Base-by-base conservation (phyloP, 306 rosid genomes). In the Begonia loranthoides region DNA sequence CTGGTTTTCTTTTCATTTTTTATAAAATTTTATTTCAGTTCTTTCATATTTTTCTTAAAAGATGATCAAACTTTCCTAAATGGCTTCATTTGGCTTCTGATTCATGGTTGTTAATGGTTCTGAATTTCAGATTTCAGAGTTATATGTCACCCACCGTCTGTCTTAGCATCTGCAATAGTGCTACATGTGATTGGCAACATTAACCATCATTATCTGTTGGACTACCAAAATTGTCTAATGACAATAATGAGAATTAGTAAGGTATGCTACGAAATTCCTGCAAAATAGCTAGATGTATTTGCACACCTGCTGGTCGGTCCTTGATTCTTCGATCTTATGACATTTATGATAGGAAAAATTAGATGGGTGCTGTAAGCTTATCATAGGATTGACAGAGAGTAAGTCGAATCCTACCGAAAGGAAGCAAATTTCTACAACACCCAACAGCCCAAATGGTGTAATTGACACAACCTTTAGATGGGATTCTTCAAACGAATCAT, bases 101-200 rank as follows among this genome's bases (percentile, higher is more conserved):
- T 19, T 19, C 17, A 19, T 45, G 38, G 41, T 44, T 49, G 50
- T 21, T 57, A 16, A 15, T 21, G 45, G 43, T 56, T 40, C 39
- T 65, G 41, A 5, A 55, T 66, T 55, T 45, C 78, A 89, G 95
- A 85, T 80, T 71, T 70, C 46, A 78, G 71, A 67, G 74, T 76
- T 57, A 72, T 72, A 73, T 50, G 81, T 56, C 70, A 66, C 68
- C 75, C 76, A 58, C 97, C 97, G 49, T 89, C 97, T 59, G 66
- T 70, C 39, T 59, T 85, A 65, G 97, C 97, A 55, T 67, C 97
- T 55, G 95, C 97, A 17, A 76, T 71, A 45, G 82, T 85, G 82
- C 75, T 89, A 73, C 82, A 74, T 52, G 84, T 79, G 41, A 76
- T 80, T 49, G 62, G 59, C 55, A 95, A 85, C 70, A 76, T 76